These are phyloP conservation scores for Epichloe brachyelytri DNA, from an alignment of 2,329 filamentous ascomycete species.

Conservation along the genomic window DNA sequence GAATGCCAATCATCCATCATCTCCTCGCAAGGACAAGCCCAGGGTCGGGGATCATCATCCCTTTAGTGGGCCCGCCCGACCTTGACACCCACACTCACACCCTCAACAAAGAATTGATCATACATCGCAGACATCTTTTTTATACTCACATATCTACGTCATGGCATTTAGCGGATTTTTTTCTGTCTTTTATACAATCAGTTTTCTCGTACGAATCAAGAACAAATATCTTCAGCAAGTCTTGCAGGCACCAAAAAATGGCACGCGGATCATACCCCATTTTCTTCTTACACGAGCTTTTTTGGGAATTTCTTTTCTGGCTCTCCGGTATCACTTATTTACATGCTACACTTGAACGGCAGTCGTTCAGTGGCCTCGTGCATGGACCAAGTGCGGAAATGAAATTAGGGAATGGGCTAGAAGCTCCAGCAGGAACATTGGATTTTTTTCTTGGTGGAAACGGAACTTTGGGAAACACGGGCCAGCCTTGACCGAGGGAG, in stretches of 20 bases:
- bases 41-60: background rate
- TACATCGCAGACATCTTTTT: background rate
- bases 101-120: background rate
- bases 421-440: constrained; percentile 1
- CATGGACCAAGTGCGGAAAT: constrained; percentile 7
- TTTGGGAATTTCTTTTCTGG: constrained; percentile 11
- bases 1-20: background rate
- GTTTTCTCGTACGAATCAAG: constrained; percentile 14
- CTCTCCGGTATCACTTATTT: constrained; percentile 12
- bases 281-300: constrained; percentile 9
- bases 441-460: constrained; percentile 12
- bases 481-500: constrained; percentile 13
- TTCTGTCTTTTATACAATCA: background rate
- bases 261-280: constrained; percentile 25
- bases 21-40: background rate
- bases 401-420: constrained; percentile 3
- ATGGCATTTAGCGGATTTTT: constrained; percentile 34
- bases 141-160: constrained; percentile 19
- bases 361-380: constrained; percentile 7
- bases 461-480: constrained; percentile 13
- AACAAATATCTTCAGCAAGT: constrained; percentile 19
- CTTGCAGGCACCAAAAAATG: constrained; percentile 27
- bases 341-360: constrained; percentile 12
- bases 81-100: background rate
- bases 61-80: constrained; percentile 5